Evolutionary conservation across 768 basidiomycete species (phyloP), one percentile per base, ranked within the genome.

Genomic region (Boletus speciosus): DNA sequence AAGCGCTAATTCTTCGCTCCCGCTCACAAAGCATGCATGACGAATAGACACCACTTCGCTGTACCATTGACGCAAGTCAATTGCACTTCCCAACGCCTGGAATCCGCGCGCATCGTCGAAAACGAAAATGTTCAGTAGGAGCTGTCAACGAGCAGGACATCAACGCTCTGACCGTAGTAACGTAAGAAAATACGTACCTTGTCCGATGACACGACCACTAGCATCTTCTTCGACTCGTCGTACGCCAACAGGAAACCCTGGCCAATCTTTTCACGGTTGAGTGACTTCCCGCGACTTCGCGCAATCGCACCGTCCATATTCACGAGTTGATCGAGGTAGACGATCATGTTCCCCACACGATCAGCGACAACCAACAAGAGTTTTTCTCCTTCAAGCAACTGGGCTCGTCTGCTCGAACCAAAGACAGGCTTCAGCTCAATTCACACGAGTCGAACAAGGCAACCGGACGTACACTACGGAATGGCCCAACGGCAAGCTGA

Each of bases 1-100:
- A 0, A 85, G 61, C 0, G 80, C 58, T 3, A 85, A 45, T 51
- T 85, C 84, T 56, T 85, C 82, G 32, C 61, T 74, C 6, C 80
- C 79, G 43, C 66, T 66, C 2, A 81, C 70, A 52, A 84, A 82
- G 39, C 74, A 72, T 1, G 75, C 69, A 15, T 69, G 68, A 2
- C 45, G 53, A 16, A 83, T 71, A 5, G 49, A 41, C 2, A 55
- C 15, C 6, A 54, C 60, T 0, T 61, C 51, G 8, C 60, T 49
- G 56, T 80, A 82, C 81, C 81, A 84, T 0, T 58, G 47, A 4
- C 54, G 53, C 9, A 84, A 69, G 41, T 77, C 70, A 6, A 78
- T 64, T 0, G 74, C 47, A 10, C 64, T 73, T 1, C 80, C 81
- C 42, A 66, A 67, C 1, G 69, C 74, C 47, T 77, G 74, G 9